Evolutionary conservation across 2,329 filamentous ascomycete genomes (phyloP).

Genomic region (Cryphonectria parasitica): DNA sequence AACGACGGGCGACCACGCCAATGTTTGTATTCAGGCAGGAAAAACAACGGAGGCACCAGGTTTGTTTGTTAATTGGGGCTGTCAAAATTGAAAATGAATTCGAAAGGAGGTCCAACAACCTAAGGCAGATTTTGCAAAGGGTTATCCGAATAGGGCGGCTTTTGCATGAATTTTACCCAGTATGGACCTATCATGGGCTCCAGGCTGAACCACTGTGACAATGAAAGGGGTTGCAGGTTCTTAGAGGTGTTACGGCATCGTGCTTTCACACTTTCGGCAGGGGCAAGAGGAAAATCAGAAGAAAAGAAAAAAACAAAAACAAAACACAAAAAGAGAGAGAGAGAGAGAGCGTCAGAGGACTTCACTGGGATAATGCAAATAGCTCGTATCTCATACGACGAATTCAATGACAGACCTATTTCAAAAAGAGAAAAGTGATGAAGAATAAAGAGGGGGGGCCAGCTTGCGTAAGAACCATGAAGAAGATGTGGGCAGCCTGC

Average conservation of each 20-base stretch:
- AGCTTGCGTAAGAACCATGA: background rate
- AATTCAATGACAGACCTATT: conserved; percentile 17
- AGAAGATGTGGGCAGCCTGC: background rate
- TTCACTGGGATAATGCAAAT: conserved; percentile 27
- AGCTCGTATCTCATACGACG: conserved; percentile 31
- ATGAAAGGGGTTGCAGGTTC: background rate
- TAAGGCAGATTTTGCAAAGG: background rate
- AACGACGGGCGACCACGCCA: conserved; percentile 14
- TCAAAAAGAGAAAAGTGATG: background rate
- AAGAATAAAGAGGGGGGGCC: too few relatives aligned
- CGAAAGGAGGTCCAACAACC: conserved; percentile 5
- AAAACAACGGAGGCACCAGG: background rate
- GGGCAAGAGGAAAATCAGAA: background rate
- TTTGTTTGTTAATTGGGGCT: background rate
- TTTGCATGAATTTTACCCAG: background rate
- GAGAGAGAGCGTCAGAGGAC: background rate
- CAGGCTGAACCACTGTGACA: background rate
- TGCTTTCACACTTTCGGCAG: background rate
- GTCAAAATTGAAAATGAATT: conserved; percentile 15
- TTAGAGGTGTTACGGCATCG: conserved; percentile 14
- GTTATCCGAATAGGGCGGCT: background rate
- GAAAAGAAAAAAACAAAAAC: background rate
- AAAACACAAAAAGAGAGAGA: background rate
- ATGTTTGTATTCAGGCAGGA: conserved; percentile 12
- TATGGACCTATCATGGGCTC: background rate